These are phyloP conservation scores for Exidia glandulosa DNA, from an alignment of 768 basidiomycete species.

Conservation along the genomic window DNA sequence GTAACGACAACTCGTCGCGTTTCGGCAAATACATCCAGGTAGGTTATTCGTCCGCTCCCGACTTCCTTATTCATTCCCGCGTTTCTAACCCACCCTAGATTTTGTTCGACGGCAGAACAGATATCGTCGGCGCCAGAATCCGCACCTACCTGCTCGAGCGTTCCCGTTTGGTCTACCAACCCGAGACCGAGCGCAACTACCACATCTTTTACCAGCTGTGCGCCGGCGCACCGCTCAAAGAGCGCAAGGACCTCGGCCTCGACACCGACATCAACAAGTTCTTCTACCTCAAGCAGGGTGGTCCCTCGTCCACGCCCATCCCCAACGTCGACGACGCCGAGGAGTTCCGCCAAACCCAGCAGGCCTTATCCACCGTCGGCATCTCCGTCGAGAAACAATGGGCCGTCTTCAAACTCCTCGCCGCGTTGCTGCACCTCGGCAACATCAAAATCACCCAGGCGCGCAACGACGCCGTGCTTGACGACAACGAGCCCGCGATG, in stretches of 20 bases:
- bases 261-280: conserved; percentile 81
- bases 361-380: conserved; percentile 91
- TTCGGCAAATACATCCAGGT: conserved; percentile 99
- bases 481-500: conserved; percentile 73
- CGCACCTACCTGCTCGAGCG: conserved; percentile 96
- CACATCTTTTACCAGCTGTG: conserved; percentile 99
- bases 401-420: conserved; percentile 91
- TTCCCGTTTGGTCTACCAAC: conserved; percentile 95
- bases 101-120: conserved; percentile 88
- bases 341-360: conserved; percentile 89
- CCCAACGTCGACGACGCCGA: conserved; percentile 90
- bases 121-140: conserved; percentile 97
- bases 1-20: conserved; percentile 97
- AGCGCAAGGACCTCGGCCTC: conserved; percentile 88
- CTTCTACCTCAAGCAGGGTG: conserved; percentile 88
- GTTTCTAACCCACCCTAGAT: conserved; percentile 42
- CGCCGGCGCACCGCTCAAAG: conserved; percentile 88
- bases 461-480: conserved; percentile 73
- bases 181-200: conserved; percentile 93
- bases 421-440: conserved; percentile 92
- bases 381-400: conserved; percentile 97
- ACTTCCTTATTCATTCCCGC: neutral
- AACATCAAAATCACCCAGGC: conserved; percentile 84
- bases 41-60: conserved; percentile 12
- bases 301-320: conserved; percentile 77